Base-by-base conservation (phyloP, 495 filamentous ascomycete genomes). In the Darksidea phi region DNA sequence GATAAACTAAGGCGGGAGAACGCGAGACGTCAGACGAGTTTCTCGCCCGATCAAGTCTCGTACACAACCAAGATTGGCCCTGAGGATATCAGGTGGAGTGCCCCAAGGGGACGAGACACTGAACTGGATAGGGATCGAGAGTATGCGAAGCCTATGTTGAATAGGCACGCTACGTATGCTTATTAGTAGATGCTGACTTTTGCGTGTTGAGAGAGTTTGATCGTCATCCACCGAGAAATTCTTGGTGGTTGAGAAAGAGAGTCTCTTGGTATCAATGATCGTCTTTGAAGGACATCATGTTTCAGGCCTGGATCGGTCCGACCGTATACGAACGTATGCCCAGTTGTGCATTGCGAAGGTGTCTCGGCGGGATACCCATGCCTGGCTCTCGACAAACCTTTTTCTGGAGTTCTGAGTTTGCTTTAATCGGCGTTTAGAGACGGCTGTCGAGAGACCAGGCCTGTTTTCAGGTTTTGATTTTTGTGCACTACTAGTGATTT, bases 71-170 rank as follows among this genome's bases (percentile, higher is more conserved):
- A 56, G 28, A 32, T 24, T 20, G 59, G 59, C 0, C 59, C 54
- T 8, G 64, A 67, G 4, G 64, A 67, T 43, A 60, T 67, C 38
- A 50, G 32, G 12, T 67, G 56, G 48, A 60, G 54, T 34, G 20
- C 38, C 6, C 41, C 41, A n/a, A 4, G 41, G 26, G 42, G 49
- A 51, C 50, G 57, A 15, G 56, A 64, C 26, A 10, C 23, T 3
- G 53, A 24, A 10, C 28, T 32, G 28, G 28, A 32, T 10, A 32
- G 28, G 10, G 28, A 32, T 28, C 36, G 59, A 11, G 59, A 63
- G 3, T 66, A 66, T 34, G 17, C 49, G 7, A 63, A 56, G 38
- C 59, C 64, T 8, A 46, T 13, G 6, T 36, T 67, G 17, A 43
- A 50, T n/a, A 47, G 60, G 25, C 23, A 41, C 42, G 50, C 60